Base-by-base conservation (phyloP, 257 asterid genomes). In the Schizonepeta tenuifolia region DNA sequence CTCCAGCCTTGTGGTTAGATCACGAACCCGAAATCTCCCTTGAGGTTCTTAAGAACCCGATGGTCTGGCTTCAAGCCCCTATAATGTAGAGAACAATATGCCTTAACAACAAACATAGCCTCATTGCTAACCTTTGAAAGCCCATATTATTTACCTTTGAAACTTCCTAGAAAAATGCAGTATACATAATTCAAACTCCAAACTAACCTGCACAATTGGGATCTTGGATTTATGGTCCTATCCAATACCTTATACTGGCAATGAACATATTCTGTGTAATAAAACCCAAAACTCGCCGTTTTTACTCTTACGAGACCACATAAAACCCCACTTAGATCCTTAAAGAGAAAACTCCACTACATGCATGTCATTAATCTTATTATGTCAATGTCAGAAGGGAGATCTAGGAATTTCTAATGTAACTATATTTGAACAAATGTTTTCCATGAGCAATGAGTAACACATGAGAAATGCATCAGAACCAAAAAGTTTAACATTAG, bases 31-130 rank as follows among this genome's bases (percentile, higher is more conserved):
- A 87, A 92, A 77, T 91, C 81, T 14, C 99, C 99, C 11, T 92
- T 96, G 61, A 92, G 96, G 17, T 88, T 98, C 64, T 80, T 79
- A 38, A 92, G 90, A 49, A 95, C 96, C 60, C 78, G 91, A 76
- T 95, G 96, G 55, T 97, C 96, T 8, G 97, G 99, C 75, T 86
- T 77, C 0, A 96, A 97, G 21, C 96, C 83, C 62, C 99, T 69
- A 67, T 95, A 98, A 0, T 96, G 83, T 6, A 95, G 96, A 41
- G 99, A 92, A 21, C 94, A 81, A 53, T 95, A 95, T 0, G 98
- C 98, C 72, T 95, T 97, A 6, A 86, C 87, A 14, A 86, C 84
- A 77, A 81, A 84, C 85, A 79, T 66, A 70, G 97, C 96, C 87
- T 95, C 99, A 77, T 90, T 88, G 24, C 82, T 75, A 21, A 80